Conservation (phyloP, 2,329 filamentous ascomycete genomes). For the Lecanicillium sp. region DNA sequence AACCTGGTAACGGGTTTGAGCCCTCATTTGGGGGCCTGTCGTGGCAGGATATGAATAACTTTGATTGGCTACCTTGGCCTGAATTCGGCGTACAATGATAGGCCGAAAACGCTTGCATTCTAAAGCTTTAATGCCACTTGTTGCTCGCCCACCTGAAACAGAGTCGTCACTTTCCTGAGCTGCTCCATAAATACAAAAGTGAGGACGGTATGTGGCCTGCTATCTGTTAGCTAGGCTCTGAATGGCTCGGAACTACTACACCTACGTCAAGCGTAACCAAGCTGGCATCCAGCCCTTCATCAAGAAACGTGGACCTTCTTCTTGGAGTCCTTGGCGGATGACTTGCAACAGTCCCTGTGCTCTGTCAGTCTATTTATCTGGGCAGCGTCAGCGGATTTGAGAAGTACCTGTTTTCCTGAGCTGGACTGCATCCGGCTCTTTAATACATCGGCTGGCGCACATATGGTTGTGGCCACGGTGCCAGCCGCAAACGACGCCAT, state of each 20-base stretch:
- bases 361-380: neutral
- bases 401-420: slow-evolving; percentile 17
- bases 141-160: slow-evolving; percentile 1
- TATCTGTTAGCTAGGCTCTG: slow-evolving; percentile 6
- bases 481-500: slow-evolving; percentile 31
- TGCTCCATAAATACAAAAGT: slow-evolving; percentile 39
- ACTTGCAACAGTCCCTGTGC: slow-evolving; percentile 24
- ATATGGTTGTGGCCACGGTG: slow-evolving; percentile 37
- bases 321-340: slow-evolving; percentile 22
- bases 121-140: slow-evolving; percentile 1
- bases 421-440: slow-evolving; percentile 32
- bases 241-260: neutral
- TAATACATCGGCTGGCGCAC: slow-evolving; percentile 35
- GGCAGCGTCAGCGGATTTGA: neutral
- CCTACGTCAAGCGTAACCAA: slow-evolving; percentile 34
- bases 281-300: slow-evolving; percentile 39
- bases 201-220: slow-evolving; percentile 34
- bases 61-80: slow-evolving; percentile 48
- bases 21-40: slow-evolving; percentile 45
- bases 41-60: slow-evolving; percentile 49
- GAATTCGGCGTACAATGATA: slow-evolving; percentile 28
- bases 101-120: neutral
- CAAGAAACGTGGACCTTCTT: slow-evolving; percentile 32
- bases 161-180: slow-evolving; percentile 23
- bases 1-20: slow-evolving; percentile 51